Base-by-base conservation (phyloP, 768 basidiomycete species). In the Tulasnella sp. region DNA sequence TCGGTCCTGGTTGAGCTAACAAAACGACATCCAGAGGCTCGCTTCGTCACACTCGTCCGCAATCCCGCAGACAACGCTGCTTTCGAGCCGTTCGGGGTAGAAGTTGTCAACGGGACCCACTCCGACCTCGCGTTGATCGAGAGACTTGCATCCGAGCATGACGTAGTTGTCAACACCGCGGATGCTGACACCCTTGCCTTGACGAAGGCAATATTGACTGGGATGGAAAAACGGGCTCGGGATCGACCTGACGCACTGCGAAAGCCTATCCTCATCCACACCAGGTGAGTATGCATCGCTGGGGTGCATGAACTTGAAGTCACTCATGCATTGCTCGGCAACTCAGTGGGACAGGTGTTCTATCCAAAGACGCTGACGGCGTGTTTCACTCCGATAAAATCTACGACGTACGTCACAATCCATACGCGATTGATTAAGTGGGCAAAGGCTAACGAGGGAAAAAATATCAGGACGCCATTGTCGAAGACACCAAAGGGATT, bases 1-100 rank as follows among this genome's bases (percentile, higher is more conserved):
- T 82, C 85, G 4, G 83, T 85, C 54, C 81, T 84, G 19, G 80
- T 83, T 39, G 82, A 82, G 8, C 82, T 83, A 0, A 79, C 83
- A 49, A 82, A 83, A 76, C 64, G 76, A 34, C 78, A 82, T 73
- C 80, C 81, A 11, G 80, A 82, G 75, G 77, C 72, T 74, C 34
- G 64, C 25, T 79, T 67, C 40, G 68, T 49, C 17, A 79, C 79
- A 17, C 52, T 78, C 12, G 79, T 79, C 31, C 77, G 79, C 7
- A 78, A 70, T 31, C 36, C 70, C 39, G 76, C 76, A 67, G 72
- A 78, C 70, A 72, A 72, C 75, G 31, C 70, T n/a, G 79, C 74
- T 5, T 49, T 80, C 38, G 71, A 78, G 71, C 54, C 58, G 37
- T 29, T 76, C n/a, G 77, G 75, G 14, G 74, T 80, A 14, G 71